Percentiles rank a stretch among this genome's conserved stretches.
phyloP scores from a whole-genome alignment of 495 filamentous ascomycete genomes.

The Wilcoxina mikolae region DNA sequence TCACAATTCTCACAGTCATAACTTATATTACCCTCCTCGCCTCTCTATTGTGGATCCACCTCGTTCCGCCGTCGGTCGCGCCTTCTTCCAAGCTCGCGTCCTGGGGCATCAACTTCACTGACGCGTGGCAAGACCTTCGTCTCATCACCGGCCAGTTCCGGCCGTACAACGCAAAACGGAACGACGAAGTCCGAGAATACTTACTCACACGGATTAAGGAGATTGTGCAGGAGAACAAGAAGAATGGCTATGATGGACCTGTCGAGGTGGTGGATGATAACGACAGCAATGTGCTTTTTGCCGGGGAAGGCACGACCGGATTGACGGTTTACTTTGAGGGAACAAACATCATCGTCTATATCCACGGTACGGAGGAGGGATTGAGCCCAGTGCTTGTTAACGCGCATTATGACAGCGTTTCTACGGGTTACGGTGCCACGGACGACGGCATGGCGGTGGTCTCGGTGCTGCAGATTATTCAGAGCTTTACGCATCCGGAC shows the following conservation, averaged over 20 bases:
- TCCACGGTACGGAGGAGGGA: slow-evolving; percentile 57
- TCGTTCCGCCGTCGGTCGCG: slow-evolving; percentile 24
- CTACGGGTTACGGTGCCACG: slow-evolving; percentile 68
- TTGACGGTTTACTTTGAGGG: slow-evolving; percentile 66
- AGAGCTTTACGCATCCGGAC: slow-evolving; percentile 60
- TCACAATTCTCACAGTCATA: slow-evolving; percentile 54
- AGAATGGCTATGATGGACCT: slow-evolving; percentile 27
- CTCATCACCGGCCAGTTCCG: slow-evolving; percentile 57
- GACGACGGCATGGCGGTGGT: slow-evolving; percentile 87
- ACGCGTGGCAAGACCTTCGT: slow-evolving; percentile 78
- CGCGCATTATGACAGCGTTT: slow-evolving; percentile 90
- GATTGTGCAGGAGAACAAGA: slow-evolving; percentile 47
- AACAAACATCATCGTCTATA: slow-evolving; percentile 82
- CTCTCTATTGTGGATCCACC: slow-evolving; percentile 30
- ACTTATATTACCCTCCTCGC: slow-evolving; percentile 57
- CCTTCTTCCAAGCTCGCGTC: slow-evolving; percentile 44
- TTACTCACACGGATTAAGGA: slow-evolving; percentile 54
- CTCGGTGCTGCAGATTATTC: slow-evolving; percentile 70
- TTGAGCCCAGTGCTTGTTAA: slow-evolving; percentile 55
- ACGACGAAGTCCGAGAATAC: slow-evolving; percentile 66
- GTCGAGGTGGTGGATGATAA: slow-evolving; percentile 66
- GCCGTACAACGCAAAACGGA: slow-evolving; percentile 71
- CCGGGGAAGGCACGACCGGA: slow-evolving; percentile 20
- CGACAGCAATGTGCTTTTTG: slow-evolving; percentile 59
- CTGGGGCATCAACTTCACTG: slow-evolving; percentile 55